Evolutionary conservation across 2,329 filamentous ascomycete species (phyloP).

Genomic region (Rachicladosporium sp.): DNA sequence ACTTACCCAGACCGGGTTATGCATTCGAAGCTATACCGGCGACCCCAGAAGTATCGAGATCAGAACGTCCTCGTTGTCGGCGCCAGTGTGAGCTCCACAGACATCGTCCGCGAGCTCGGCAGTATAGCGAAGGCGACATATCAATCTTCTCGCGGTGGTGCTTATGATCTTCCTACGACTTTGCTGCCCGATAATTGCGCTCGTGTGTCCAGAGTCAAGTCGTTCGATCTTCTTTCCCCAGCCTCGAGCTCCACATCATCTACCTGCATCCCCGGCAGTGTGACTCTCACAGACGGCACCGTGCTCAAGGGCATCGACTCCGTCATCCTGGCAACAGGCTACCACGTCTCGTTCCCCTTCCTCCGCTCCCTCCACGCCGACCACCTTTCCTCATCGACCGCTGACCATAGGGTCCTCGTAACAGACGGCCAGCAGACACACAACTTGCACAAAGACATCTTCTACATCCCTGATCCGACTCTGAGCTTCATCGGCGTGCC

Average conservation of each 20-base stretch:
- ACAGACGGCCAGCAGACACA: constrained; percentile 53
- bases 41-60: constrained; percentile 35
- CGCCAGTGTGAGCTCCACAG: constrained; percentile 42
- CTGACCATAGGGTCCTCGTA: constrained; percentile 43
- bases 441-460: constrained; percentile 59
- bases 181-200: constrained; percentile 43
- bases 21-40: constrained; percentile 42
- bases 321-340: constrained; percentile 56
- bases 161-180: constrained; percentile 44
- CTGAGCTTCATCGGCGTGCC: constrained; percentile 53
- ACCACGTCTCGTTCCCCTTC: constrained; percentile 56
- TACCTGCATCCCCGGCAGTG: constrained; percentile 34
- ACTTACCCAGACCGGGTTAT: constrained; percentile 33
- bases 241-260: not conserved
- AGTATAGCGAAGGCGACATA: constrained; percentile 33
- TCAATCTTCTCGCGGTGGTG: constrained; percentile 48
- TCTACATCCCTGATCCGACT: constrained; percentile 55
- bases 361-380: constrained; percentile 40
- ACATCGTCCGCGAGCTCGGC: constrained; percentile 42
- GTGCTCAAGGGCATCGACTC: constrained; percentile 45
- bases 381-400: constrained; percentile 31
- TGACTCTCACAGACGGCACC: constrained; percentile 42
- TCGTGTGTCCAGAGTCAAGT: constrained; percentile 40
- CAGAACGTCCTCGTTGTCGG: constrained; percentile 47
- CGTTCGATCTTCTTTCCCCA: constrained; percentile 27